These are phyloP conservation scores for Talaromyces sp. DNA, from an alignment of 2,329 filamentous ascomycete species.

Conservation along the genomic window DNA sequence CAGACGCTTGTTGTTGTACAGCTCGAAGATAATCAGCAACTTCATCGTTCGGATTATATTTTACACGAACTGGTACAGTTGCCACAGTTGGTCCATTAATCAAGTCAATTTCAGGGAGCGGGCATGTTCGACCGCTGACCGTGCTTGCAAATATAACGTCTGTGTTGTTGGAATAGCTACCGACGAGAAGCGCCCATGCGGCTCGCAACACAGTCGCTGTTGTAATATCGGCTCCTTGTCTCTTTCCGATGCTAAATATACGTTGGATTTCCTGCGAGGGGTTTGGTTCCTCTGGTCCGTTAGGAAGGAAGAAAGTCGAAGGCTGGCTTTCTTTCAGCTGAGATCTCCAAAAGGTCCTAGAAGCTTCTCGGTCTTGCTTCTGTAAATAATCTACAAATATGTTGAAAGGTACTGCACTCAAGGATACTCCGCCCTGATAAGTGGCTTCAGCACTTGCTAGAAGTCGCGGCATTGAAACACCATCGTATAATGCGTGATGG, in stretches of 20 bases:
- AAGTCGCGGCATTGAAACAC: conserved; percentile 7
- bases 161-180: conserved; percentile 12
- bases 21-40: background rate
- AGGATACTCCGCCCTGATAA: background rate
- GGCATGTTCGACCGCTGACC: conserved; percentile 30
- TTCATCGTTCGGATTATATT: background rate
- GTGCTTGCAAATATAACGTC: conserved; percentile 29
- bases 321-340: too few relatives aligned
- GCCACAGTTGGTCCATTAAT: conserved; percentile 30
- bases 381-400: too few relatives aligned
- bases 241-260: too few relatives aligned
- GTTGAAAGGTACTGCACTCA: too few relatives aligned
- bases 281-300: background rate
- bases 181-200: conserved; percentile 23
- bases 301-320: too few relatives aligned
- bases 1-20: background rate
- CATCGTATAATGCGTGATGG: conserved; percentile 10
- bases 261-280: too few relatives aligned
- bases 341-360: too few relatives aligned
- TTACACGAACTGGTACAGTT: background rate
- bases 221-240: background rate
- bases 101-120: conserved; percentile 33
- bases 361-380: too few relatives aligned
- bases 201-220: background rate
- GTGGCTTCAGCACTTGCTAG: background rate